Conservation (phyloP, 257 asterid species). For the Buddleja alternifolia region DNA sequence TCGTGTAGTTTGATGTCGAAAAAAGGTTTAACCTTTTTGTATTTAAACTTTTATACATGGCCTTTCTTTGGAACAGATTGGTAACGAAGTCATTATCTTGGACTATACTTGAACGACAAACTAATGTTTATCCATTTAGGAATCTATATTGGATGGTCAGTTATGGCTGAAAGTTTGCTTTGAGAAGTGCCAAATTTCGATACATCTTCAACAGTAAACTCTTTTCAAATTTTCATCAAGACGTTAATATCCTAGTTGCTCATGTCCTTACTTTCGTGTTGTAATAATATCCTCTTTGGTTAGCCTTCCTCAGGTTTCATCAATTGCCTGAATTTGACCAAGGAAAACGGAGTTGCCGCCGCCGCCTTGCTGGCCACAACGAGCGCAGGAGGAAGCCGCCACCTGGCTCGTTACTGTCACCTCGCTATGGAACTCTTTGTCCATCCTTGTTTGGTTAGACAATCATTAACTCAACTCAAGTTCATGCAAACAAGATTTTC, state of each 20-base stretch:
- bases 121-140: too few species aligned
- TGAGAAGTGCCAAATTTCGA: constrained; percentile 1
- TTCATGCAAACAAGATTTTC: not conserved
- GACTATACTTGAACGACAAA: too few species aligned
- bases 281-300: constrained; percentile 31
- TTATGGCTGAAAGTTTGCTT: not conserved
- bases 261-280: not conserved
- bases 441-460: constrained; percentile 64
- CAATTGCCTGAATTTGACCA: constrained; percentile 86
- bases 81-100: too few species aligned
- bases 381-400: constrained; percentile 92
- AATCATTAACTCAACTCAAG: not conserved
- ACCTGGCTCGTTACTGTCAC: constrained; percentile 56
- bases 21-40: too few species aligned
- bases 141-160: not conserved
- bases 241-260: not conserved
- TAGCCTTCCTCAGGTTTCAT: constrained; percentile 71
- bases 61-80: too few species aligned
- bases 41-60: too few species aligned
- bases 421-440: constrained; percentile 60
- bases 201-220: not conserved
- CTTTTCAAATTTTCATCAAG: not conserved
- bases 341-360: constrained; percentile 90
- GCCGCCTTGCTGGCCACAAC: constrained; percentile 94
- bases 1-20: too few species aligned